Evolutionary conservation across 345 rosid genomes (phyloP).

Genomic region (Noccaea caerulescens): DNA sequence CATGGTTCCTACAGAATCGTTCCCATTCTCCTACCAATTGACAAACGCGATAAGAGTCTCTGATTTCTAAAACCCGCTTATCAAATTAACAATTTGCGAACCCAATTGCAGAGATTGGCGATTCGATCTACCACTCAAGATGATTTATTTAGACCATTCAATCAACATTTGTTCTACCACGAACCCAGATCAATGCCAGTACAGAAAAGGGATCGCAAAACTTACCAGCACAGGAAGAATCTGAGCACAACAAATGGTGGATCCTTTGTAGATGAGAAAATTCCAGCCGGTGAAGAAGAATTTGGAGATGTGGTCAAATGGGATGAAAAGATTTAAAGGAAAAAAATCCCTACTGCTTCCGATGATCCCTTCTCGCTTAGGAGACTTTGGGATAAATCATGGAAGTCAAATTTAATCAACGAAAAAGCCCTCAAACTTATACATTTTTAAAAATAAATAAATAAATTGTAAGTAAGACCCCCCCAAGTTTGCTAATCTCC

Average conservation of each 20-base stretch:
- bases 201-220: slow-evolving; percentile 12
- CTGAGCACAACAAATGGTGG: not conserved
- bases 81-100: slow-evolving; percentile 9
- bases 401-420: slow-evolving; percentile 12
- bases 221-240: slow-evolving; percentile 34
- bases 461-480: slow-evolving; percentile 1
- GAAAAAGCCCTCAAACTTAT: slow-evolving; percentile 4
- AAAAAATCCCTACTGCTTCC: slow-evolving; percentile 5
- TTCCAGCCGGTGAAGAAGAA: slow-evolving; percentile 18
- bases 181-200: slow-evolving; percentile 30
- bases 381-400: slow-evolving; percentile 34
- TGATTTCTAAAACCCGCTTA: not conserved
- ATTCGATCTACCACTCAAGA: slow-evolving; percentile 23
- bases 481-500: slow-evolving; percentile 2
- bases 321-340: not conserved
- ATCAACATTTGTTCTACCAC: not conserved
- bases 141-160: not conserved
- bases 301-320: slow-evolving; percentile 1
- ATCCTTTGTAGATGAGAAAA: slow-evolving; percentile 26
- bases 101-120: slow-evolving; percentile 8
- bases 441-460: not conserved
- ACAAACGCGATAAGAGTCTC: not conserved
- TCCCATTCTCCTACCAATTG: slow-evolving; percentile 1
- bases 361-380: slow-evolving; percentile 36
- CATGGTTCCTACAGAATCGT: not conserved